Base-by-base conservation (phyloP, 2,329 filamentous ascomycete genomes). In the Clonostachys byssicola region DNA sequence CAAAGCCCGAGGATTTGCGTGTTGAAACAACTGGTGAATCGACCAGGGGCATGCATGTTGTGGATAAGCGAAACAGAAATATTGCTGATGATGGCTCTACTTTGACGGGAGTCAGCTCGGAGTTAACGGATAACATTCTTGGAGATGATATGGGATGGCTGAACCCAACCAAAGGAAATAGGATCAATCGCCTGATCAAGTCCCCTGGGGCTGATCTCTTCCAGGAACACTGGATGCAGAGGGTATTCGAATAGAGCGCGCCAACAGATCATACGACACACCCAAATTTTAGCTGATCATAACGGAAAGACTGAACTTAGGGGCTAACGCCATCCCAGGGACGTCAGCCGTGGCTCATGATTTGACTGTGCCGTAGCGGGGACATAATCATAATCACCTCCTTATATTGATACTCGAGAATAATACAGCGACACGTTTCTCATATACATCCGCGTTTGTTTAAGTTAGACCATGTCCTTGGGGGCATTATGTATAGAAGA, bases 21-120 rank as follows among this genome's bases (percentile, higher is more conserved):
- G 75, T 99, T 39, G 94, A 99, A 70, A 95, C 91, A 0, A 72
- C 80, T 3, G 94, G 92, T 2, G 92, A 97, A 71, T 99, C 94
- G 94, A 95, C 92, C 42, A 77, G 89, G 48, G 92, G 94, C 2
- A 92, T 94, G 85, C 92, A 91, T 60, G 77, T 97, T 34, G 74
- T 91, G 39, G 94, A 99, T 72, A 77, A 83, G 34, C 78, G 94
- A 41, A 67, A 71, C 38, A 70, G 82, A 46, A 81, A 82, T 60
- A 74, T 73, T 6, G 75, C 68, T 10, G 71, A 73, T 51, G 57
- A 63, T 10, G 63, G 65, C 41, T 58, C 68, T 30, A 10, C 23
- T 5, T 4, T 8, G 23, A 30, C 23, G 9, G 8, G 8, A 30
- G 60, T 72, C 47, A 56, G 68, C 39, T 54, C 74, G 58, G 49